Evolutionary conservation across 2,329 filamentous ascomycete genomes (phyloP).

Genomic region (Colletotrichum shisoi): DNA sequence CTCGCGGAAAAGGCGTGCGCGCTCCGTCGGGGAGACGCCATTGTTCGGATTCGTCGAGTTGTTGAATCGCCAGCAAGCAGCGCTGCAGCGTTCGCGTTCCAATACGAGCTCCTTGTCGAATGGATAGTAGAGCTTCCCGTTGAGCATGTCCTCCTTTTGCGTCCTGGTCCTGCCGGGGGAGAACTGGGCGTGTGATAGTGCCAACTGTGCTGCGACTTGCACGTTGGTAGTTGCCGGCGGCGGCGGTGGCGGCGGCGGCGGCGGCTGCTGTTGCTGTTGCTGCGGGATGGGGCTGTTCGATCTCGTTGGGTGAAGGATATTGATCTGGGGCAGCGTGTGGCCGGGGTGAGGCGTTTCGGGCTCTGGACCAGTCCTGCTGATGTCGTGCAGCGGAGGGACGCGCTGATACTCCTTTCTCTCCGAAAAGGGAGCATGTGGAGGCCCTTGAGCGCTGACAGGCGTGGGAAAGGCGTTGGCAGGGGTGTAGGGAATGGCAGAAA

Average conservation of each 20-base stretch:
- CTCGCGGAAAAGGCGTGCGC: constrained; percentile 73
- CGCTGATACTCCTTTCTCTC: constrained; percentile 68
- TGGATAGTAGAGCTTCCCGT: constrained; percentile 78
- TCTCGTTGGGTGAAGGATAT: constrained; percentile 60
- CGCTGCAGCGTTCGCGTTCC: constrained; percentile 84
- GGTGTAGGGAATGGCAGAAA: constrained; percentile 65
- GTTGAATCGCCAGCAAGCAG: constrained; percentile 86
- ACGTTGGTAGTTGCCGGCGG: constrained; percentile 53
- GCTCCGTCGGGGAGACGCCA: constrained; percentile 73
- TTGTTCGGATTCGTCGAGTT: constrained; percentile 78
- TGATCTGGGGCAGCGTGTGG: constrained; percentile 64
- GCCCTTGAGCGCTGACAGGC: constrained; percentile 66
- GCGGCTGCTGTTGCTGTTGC: neutral
- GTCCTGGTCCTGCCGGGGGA: constrained; percentile 57
- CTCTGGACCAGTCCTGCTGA: constrained; percentile 58
- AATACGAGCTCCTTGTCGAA: constrained; percentile 79
- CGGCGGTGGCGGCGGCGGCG: constrained; percentile 32
- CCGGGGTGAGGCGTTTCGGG: constrained; percentile 62
- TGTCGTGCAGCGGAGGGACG: constrained; percentile 67
- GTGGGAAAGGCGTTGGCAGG: constrained; percentile 67
- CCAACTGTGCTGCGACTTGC: constrained; percentile 66
- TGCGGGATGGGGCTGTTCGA: constrained; percentile 57
- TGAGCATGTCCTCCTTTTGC: constrained; percentile 91
- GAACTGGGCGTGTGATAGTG: constrained; percentile 64
- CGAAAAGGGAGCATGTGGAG: constrained; percentile 53